Evolutionary conservation across 805 yeast species (phyloP).

Genomic region (Sporopachydermia lactativora): DNA sequence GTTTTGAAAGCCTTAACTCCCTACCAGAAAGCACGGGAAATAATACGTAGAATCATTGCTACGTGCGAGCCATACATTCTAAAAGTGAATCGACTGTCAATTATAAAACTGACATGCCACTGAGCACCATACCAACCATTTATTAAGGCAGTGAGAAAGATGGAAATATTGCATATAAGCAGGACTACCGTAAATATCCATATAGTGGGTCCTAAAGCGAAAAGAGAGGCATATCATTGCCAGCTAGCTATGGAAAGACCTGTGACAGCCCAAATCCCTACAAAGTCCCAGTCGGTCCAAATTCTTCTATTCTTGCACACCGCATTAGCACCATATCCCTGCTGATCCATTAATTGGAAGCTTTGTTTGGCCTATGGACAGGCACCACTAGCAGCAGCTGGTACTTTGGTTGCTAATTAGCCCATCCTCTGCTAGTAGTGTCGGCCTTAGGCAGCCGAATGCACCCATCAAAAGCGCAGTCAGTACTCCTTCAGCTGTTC

Average conservation of each 20-base stretch:
- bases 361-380: too few species aligned
- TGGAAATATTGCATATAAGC: conserved; percentile 25
- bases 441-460: too few species aligned
- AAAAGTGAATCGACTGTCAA: conserved; percentile 28
- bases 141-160: neutral
- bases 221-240: conserved; percentile 28
- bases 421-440: too few species aligned
- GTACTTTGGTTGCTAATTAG: too few species aligned
- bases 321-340: conserved; percentile 31
- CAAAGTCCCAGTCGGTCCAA: conserved; percentile 30
- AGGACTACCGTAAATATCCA: conserved; percentile 30
- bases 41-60: conserved; percentile 29
- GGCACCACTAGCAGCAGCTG: too few species aligned
- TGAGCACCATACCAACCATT: conserved; percentile 14
- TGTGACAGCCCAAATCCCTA: conserved; percentile 29
- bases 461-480: too few species aligned
- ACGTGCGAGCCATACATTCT: conserved; percentile 32
- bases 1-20: conserved; percentile 33
- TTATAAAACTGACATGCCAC: conserved; percentile 36
- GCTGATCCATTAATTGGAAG: conserved; percentile 8
- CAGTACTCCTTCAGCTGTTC: too few species aligned
- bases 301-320: conserved; percentile 30
- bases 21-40: conserved; percentile 32
- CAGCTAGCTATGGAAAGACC: conserved; percentile 26
- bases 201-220: conserved; percentile 29